Evolutionary conservation across 108 stramenopile genomes (phyloP).

Genomic region (Pseudonitzschia multiseries): DNA sequence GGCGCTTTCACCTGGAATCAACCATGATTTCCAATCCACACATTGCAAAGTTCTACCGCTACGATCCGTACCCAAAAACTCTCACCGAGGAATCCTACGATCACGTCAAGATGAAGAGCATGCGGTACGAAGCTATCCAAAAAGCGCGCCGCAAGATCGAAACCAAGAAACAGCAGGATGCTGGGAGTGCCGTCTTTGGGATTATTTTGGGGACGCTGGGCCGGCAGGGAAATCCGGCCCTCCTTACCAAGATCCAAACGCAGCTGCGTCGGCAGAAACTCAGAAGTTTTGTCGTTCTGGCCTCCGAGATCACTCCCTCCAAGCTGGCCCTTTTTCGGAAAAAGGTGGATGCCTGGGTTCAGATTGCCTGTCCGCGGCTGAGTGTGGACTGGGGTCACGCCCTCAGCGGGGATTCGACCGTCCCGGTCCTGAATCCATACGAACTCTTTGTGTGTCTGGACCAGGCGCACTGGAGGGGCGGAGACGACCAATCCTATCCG

Average conservation of each 20-base stretch:
- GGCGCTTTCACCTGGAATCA: slow-evolving; percentile 97
- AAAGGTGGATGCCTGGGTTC: slow-evolving; percentile 91
- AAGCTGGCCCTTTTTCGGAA: slow-evolving; percentile 76
- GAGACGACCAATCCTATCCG: slow-evolving; percentile 66
- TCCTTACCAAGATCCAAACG: slow-evolving; percentile 70
- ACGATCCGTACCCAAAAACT: slow-evolving; percentile 95
- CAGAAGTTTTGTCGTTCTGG: slow-evolving; percentile 73
- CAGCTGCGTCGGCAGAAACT: slow-evolving; percentile 57
- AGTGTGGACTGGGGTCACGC: slow-evolving; percentile 97
- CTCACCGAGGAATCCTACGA: slow-evolving; percentile 93
- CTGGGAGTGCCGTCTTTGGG: slow-evolving; percentile 56
- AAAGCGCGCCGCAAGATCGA: slow-evolving; percentile 20
- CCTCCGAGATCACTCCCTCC: slow-evolving; percentile 90
- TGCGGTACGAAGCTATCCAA: slow-evolving; percentile 69
- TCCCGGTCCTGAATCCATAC: slow-evolving; percentile 89
- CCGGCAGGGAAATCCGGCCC: slow-evolving; percentile 97
- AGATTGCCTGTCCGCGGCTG: slow-evolving; percentile 97
- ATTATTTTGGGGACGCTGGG: slow-evolving; percentile 96
- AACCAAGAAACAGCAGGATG: not conserved
- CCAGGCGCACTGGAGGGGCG: slow-evolving; percentile 49
- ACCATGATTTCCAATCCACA: slow-evolving; percentile 97
- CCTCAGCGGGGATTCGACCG: slow-evolving; percentile 39
- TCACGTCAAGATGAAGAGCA: slow-evolving; percentile 77
- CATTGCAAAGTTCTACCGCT: slow-evolving; percentile 78
- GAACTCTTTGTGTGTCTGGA: slow-evolving; percentile 90